phyloP scores from a whole-genome alignment of 768 basidiomycete genomes.

The Steccherinum ochraceum region DNA sequence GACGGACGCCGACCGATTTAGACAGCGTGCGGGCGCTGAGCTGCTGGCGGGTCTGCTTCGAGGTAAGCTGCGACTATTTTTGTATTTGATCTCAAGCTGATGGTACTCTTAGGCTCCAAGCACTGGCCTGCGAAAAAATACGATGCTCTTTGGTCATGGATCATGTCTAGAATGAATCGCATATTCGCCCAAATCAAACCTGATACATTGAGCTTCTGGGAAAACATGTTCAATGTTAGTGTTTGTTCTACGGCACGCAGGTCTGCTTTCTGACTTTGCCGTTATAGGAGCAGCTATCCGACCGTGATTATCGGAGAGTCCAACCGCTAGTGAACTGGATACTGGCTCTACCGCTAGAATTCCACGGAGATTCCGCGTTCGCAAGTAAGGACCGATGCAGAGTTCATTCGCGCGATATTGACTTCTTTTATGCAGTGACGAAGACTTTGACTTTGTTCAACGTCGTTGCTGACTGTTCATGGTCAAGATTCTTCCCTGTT shows the following conservation, averaged over 20 bases:
- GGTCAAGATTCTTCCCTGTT: conserved; percentile 58
- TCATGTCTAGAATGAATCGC: conserved; percentile 47
- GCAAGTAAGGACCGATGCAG: conserved; percentile 45
- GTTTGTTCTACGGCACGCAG: conserved; percentile 1
- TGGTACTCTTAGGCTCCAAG: conserved; percentile 55
- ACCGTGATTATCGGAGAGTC: conserved; percentile 77
- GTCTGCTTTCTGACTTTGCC: background rate
- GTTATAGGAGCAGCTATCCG: conserved; percentile 38
- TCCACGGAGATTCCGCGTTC: conserved; percentile 82
- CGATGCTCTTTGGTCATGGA: conserved; percentile 68
- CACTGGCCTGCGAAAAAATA: conserved; percentile 64
- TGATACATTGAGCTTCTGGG: conserved; percentile 78
- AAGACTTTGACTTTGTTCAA: conserved; percentile 66
- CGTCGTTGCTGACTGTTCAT: conserved; percentile 59
- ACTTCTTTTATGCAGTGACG: conserved; percentile 46
- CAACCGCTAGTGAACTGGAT: conserved; percentile 73
- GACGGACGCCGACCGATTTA: conserved; percentile 68
- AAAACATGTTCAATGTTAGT: conserved; percentile 52
- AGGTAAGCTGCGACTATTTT: conserved; percentile 37
- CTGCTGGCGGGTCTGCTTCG: conserved; percentile 69
- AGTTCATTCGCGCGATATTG: conserved; percentile 5
- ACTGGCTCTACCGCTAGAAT: conserved; percentile 68
- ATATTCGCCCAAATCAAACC: conserved; percentile 77
- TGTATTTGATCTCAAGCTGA: background rate
- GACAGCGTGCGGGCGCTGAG: conserved; percentile 77